These are phyloP conservation scores for Barnettozyma salicaria DNA, from an alignment of 805 yeast species.

Conservation along the genomic window DNA sequence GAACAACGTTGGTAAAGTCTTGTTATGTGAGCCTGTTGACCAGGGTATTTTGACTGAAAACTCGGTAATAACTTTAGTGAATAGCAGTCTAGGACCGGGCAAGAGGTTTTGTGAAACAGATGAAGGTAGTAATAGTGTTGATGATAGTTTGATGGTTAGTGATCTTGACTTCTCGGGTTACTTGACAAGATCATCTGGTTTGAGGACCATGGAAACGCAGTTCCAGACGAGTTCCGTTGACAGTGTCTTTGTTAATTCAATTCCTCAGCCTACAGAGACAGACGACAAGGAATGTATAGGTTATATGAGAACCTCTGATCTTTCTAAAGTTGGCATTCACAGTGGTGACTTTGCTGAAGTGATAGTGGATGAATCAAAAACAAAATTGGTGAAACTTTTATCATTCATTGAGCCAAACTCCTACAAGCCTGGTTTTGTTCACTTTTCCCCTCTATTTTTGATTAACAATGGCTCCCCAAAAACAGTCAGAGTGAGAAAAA, in stretches of 20 bases:
- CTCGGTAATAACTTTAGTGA: slow-evolving; percentile 53
- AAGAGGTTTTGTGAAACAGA: not conserved
- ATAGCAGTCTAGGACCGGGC: no score
- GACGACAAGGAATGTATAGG: slow-evolving; percentile 45
- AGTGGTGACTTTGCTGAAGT: slow-evolving; percentile 60
- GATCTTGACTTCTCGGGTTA: slow-evolving; percentile 17
- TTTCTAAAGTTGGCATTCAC: slow-evolving; percentile 54
- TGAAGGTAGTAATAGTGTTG: not conserved
- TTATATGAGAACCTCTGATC: slow-evolving; percentile 40
- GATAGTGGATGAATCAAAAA: slow-evolving; percentile 6
- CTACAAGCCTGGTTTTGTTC: slow-evolving; percentile 35
- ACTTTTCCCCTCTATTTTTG: slow-evolving; percentile 58
- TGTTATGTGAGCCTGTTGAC: slow-evolving; percentile 65
- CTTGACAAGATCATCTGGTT: slow-evolving; percentile 2
- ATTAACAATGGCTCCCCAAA: slow-evolving; percentile 38
- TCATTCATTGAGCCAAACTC: slow-evolving; percentile 62
- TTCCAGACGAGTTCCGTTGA: slow-evolving; percentile 7
- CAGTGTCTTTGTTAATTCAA: slow-evolving; percentile 7
- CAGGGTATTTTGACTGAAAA: slow-evolving; percentile 50
- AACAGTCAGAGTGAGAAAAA: slow-evolving; percentile 15
- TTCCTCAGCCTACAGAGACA: slow-evolving; percentile 9
- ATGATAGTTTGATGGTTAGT: slow-evolving; percentile 2
- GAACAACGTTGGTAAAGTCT: slow-evolving; percentile 35
- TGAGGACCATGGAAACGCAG: not conserved
- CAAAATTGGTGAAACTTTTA: slow-evolving; percentile 32